Conservation (phyloP, 805 yeast species). For the Osmozyma mogii region DNA sequence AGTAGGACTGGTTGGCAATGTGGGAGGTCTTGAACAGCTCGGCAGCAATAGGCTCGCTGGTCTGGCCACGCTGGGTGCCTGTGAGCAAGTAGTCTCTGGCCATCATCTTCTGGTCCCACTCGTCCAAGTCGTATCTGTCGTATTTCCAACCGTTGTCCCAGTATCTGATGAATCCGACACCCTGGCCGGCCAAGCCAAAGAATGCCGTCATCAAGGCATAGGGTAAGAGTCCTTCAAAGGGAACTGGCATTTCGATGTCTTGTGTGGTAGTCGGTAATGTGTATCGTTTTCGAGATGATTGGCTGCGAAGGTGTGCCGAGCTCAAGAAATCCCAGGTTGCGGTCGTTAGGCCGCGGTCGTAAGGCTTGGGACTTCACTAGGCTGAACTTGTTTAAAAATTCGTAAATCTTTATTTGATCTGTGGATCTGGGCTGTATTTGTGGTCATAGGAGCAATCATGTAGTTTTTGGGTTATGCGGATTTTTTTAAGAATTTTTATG, state of each 20-base stretch:
- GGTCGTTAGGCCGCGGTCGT: too few species aligned
- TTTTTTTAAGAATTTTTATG: too few species aligned
- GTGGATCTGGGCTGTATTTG: too few species aligned
- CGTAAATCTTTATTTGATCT: too few species aligned
- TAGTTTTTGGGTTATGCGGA: too few species aligned
- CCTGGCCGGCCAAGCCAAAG: constrained; percentile 39
- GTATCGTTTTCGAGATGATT: neutral
- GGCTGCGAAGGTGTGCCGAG: neutral
- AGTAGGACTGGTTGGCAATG: constrained; percentile 29
- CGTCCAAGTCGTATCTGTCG: constrained; percentile 37
- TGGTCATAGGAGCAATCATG: too few species aligned
- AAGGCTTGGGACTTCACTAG: too few species aligned
- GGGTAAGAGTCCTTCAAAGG: constrained; percentile 41
- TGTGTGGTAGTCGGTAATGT: constrained; percentile 2
- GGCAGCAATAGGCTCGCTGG: constrained; percentile 61
- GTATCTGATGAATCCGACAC: constrained; percentile 36
- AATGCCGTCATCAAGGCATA: constrained; percentile 39
- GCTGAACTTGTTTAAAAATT: too few species aligned
- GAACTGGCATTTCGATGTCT: constrained; percentile 33
- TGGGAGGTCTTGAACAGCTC: constrained; percentile 68
- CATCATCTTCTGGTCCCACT: constrained; percentile 42
- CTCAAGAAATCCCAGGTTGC: too few species aligned
- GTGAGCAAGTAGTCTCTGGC: constrained; percentile 74
- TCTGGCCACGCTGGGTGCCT: constrained; percentile 64
- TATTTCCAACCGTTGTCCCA: constrained; percentile 45